Evolutionary conservation across 83 land plant species (phyloP), one percentile per base, ranked within the genome.

Genomic region (Larix sibirica): DNA sequence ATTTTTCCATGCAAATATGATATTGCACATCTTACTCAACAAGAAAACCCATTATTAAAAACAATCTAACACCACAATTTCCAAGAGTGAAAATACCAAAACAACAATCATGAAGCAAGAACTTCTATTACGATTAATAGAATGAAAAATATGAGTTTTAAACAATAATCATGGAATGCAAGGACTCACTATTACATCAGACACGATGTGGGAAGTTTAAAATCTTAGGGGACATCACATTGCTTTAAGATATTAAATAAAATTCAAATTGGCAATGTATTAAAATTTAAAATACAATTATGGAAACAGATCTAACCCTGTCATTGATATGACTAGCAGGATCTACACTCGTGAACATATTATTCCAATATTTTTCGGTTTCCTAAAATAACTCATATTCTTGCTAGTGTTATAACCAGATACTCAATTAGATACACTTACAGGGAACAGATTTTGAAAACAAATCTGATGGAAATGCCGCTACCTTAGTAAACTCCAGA

Each of bases 401-500:
- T 26, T 40, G 75, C 1, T 40, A 64, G 23, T 44, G 4, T n/a
- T 33, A 50, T 60, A 62, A 61, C 14, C 42, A 21, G 40, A 64
- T 23, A 54, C 31, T 26, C 17, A 79, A 10, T 70, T 75, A 9
- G 74, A 62, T n/a, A 28, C 47, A 74, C 96, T 85, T 91, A 96
- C 97, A 96, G 56, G 94, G 93, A 78, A 70, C 82, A 20, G 96
- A 75, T 79, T 81, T 73, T 13, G 96, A 86, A 31, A 88, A 81
- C 21, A 96, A 58, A 65, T 89, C 89, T 33, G 91, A 88, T 21
- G 93, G 88, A 83, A 96, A 89, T 75, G 91, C 86, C 17, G 78
- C 18, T 16, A 91, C 96, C 80, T 91, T 92, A 26, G 85, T 85
- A 66, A 94, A 95, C 75, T 95, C 95, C 77, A 96, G 63, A 7